These are phyloP conservation scores for Didymella arachidicola DNA, from an alignment of 2,329 filamentous ascomycete species.

Conservation along the genomic window DNA sequence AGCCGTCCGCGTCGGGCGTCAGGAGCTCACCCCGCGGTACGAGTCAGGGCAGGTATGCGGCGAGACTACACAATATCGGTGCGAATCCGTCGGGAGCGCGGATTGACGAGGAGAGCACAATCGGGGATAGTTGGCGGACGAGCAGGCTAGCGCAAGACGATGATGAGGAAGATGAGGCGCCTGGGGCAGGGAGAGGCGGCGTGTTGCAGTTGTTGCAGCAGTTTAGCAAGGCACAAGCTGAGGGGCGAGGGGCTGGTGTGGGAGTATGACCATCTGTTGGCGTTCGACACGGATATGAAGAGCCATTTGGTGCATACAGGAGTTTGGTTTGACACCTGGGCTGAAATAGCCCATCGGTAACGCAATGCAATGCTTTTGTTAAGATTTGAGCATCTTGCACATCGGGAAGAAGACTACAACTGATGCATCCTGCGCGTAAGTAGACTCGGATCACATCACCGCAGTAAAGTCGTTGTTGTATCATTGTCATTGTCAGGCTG, in stretches of 20 bases:
- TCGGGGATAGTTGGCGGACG: conserved; percentile 66
- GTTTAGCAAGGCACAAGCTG: conserved; percentile 68
- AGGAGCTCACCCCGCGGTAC: conserved; percentile 57
- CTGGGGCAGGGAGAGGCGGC: conserved; percentile 58
- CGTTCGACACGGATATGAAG: conserved; percentile 4
- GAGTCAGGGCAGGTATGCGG: conserved; percentile 58
- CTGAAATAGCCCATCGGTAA: not conserved
- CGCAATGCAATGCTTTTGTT: not conserved
- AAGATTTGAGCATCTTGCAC: not conserved
- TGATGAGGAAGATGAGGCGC: conserved; percentile 57
- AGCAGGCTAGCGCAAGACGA: conserved; percentile 54
- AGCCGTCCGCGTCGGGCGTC: conserved; percentile 63
- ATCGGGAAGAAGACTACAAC: not conserved
- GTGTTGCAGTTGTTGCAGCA: conserved; percentile 72
- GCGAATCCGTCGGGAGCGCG: conserved; percentile 29
- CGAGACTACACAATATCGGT: conserved; percentile 35
- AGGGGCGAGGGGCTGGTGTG: conserved; percentile 53
- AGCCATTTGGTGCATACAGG: conserved; percentile 1
- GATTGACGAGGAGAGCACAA: conserved; percentile 64
- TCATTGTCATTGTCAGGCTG: conserved; percentile 48
- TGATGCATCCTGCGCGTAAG: not conserved
- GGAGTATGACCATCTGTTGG: conserved; percentile 32
- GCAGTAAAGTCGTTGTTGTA: conserved; percentile 27
- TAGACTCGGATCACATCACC: conserved; percentile 5
- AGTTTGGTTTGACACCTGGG: conserved; percentile 7